Evolutionary conservation across 768 basidiomycete species (phyloP).

Genomic region (Termitomyces bulborhizus): DNA sequence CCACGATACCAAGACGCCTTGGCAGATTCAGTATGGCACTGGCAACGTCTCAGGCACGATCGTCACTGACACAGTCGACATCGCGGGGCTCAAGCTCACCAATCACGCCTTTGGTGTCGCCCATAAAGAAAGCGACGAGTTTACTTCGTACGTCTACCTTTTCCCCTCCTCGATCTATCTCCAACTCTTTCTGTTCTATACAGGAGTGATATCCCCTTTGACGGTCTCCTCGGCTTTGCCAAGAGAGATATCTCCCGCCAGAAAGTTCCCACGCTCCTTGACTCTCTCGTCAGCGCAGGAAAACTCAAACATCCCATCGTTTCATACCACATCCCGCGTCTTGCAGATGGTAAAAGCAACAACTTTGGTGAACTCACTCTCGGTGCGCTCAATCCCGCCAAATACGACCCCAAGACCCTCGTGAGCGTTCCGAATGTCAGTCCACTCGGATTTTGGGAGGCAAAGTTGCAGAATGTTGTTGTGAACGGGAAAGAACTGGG

Average conservation of each 20-base stretch:
- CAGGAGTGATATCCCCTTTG: conserved; percentile 33
- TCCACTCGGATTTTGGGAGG: conserved; percentile 45
- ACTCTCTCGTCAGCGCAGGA: conserved; percentile 42
- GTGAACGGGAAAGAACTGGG: conserved; percentile 40
- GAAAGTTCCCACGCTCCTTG: conserved; percentile 46
- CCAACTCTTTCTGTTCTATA: not conserved
- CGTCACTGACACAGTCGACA: conserved; percentile 46
- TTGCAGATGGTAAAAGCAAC: conserved; percentile 31
- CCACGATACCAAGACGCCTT: conserved; percentile 36
- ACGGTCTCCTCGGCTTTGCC: conserved; percentile 51
- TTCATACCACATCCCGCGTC: conserved; percentile 65
- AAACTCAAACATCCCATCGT: conserved; percentile 48
- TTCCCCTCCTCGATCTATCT: conserved; percentile 1
- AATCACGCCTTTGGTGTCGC: conserved; percentile 62
- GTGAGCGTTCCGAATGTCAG: conserved; percentile 46
- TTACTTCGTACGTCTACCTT: conserved; percentile 29
- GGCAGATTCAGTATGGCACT: conserved; percentile 45
- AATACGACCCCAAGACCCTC: conserved; percentile 42
- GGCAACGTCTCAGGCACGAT: conserved; percentile 56
- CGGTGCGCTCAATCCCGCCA: conserved; percentile 51
- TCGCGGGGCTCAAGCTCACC: conserved; percentile 50
- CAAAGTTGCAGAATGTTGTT: conserved; percentile 37
- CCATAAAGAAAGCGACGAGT: conserved; percentile 44
- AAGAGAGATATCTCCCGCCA: conserved; percentile 46
- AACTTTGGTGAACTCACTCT: conserved; percentile 59